Evolutionary conservation across 2,329 filamentous ascomycete species (phyloP), one percentile per base, ranked within the genome.

Genomic region (Botrytis galanthina): DNA sequence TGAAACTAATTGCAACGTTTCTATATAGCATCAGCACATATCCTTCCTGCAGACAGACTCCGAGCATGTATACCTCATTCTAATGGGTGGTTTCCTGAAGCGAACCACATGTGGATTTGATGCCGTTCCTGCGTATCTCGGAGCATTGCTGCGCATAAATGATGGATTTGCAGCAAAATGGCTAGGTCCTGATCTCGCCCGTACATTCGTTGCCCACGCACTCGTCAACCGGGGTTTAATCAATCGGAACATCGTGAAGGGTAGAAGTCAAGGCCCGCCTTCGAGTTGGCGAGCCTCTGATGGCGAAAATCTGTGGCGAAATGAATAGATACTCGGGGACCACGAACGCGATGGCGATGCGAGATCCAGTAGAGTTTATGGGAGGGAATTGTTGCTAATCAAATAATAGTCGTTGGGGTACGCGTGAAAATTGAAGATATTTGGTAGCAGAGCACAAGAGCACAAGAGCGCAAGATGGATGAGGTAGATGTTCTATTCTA

Each of bases 1-100:
- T 81, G 57, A 80, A 73, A 9, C 76, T 78, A 18, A 81, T 74
- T n/a, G 82, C 68, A 29, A 82, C 20, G 18, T 70, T 71, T 69
- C 78, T 79, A 51, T 10, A 4, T 62, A n/a, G n/a, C 6, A 48
- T 72, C 63, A 74, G 60, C 35, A 71, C n/a, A 59, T 26, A 37
- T 64, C 32, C 51, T 48, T 61, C 20, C 42, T 37, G 32, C 29
- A 39, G 9, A 26, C 29, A 73, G 74, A 48, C 18, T 57, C 37
- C 6, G 18, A 42, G 44, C 66, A 72, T 59, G 16, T 57, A 60
- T 74, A 80, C 78, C 67, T 78, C 10, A 68, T 39, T 61, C 72
- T 68, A 35, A 75, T 37, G 4, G 69, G 60, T 26, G 72, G 75
- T 64, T 74, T 78, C 48, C 57, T 73, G 26, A 81, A 77, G 29